phyloP scores from a whole-genome alignment of 495 filamentous ascomycete genomes.

The Endocarpon pusillum region DNA sequence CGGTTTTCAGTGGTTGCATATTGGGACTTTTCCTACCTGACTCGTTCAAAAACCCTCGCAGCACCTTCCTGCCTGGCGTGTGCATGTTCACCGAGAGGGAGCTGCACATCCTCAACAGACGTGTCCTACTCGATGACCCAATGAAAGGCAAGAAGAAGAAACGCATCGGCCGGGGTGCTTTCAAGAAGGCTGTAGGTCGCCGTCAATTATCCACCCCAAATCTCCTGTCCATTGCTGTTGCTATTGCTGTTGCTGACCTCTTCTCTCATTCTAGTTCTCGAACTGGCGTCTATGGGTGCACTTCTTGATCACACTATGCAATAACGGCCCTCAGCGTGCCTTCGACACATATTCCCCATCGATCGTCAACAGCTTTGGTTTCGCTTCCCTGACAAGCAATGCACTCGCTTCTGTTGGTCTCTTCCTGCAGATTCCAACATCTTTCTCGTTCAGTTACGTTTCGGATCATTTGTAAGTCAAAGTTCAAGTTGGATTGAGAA shows the following conservation, averaged over 20 bases:
- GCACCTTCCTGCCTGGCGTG: background rate
- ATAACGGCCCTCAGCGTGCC: constrained; percentile 21
- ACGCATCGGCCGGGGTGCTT: background rate
- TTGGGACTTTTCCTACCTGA: constrained; percentile 33
- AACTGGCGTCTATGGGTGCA: constrained; percentile 19
- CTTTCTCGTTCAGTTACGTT: constrained; percentile 17
- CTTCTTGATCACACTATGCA: constrained; percentile 19
- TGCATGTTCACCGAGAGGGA: constrained; percentile 27
- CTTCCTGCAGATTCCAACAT: constrained; percentile 16
- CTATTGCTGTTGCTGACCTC: too few relatives aligned
- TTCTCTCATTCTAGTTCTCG: too few relatives aligned
- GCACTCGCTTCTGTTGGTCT: constrained; percentile 19
- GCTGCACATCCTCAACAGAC: constrained; percentile 23
- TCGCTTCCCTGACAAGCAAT: constrained; percentile 16
- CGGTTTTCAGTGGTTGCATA: constrained; percentile 30
- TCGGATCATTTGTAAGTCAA: constrained; percentile 11
- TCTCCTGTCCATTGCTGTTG: constrained; percentile 6
- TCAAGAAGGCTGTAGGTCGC: background rate
- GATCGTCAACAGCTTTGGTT: constrained; percentile 18
- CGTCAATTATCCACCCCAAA: too few relatives aligned
- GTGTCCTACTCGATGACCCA: constrained; percentile 28
- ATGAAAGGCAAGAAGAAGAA: constrained; percentile 11
- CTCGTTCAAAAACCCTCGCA: background rate
- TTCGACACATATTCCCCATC: constrained; percentile 23
- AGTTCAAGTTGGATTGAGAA: too few relatives aligned